Percentiles rank a stretch among this genome's conserved stretches.
Conservation (phyloP, 1,284 basidiomycete genomes). For the Sporisorium reilianum region DNA sequence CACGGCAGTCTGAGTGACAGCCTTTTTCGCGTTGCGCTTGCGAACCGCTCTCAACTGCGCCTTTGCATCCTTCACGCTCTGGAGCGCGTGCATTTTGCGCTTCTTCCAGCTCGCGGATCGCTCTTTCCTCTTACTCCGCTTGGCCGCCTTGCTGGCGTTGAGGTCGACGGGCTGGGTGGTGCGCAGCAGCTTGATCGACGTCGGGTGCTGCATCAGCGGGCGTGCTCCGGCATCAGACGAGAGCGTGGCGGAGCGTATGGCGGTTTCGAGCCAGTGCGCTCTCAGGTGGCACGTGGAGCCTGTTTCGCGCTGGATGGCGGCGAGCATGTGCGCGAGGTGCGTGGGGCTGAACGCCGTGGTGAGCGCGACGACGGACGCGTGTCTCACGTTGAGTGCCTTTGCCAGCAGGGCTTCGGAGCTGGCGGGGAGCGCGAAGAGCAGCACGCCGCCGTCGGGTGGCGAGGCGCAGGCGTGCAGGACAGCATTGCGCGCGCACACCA, state of each 20-base stretch:
- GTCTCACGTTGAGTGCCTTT: slow-evolving; percentile 24
- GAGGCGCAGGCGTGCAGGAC: slow-evolving; percentile 10
- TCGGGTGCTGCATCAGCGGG: slow-evolving; percentile 14
- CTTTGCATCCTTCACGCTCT: slow-evolving; percentile 17
- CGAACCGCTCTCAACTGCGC: slow-evolving; percentile 13
- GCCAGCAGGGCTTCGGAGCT: slow-evolving; percentile 33
- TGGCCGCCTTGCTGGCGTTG: slow-evolving; percentile 33
- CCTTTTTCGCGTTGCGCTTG: background rate
- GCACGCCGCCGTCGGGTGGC: background rate
- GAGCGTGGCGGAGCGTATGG: slow-evolving; percentile 17
- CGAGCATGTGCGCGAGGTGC: slow-evolving; percentile 9
- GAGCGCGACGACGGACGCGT: slow-evolving; percentile 29
- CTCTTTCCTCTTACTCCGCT: slow-evolving; percentile 30
- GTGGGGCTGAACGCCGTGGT: slow-evolving; percentile 13
- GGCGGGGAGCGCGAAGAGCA: slow-evolving; percentile 39
- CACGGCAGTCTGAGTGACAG: too few relatives aligned
- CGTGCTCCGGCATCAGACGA: background rate
- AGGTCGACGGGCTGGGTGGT: slow-evolving; percentile 43
- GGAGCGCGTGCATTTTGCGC: slow-evolving; percentile 19
- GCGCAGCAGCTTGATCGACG: slow-evolving; percentile 36
- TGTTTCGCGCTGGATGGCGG: slow-evolving; percentile 26
- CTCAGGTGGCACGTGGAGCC: slow-evolving; percentile 15
- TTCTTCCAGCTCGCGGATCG: slow-evolving; percentile 34
- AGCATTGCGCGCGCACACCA: slow-evolving; percentile 37
- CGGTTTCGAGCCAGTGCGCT: slow-evolving; percentile 39